Evolutionary conservation across 495 filamentous ascomycete species (phyloP), one percentile per base, ranked within the genome.

Genomic region (Letharia lupina): DNA sequence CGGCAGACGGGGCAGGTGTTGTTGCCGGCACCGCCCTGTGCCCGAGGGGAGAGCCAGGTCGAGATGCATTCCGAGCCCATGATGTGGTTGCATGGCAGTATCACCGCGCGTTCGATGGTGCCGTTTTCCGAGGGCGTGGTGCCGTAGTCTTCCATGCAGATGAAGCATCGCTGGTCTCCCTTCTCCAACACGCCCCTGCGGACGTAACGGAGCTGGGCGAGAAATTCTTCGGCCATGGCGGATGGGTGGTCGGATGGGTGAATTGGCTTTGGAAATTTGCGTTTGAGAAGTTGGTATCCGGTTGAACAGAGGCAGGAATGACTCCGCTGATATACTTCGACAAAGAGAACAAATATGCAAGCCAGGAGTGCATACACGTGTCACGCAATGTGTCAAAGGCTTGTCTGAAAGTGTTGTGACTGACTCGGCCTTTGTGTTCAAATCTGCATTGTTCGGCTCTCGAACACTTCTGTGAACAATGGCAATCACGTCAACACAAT

Each of bases 61-160:
- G 33, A 15, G 33, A 57, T 57, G 16, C 54, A 57, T 20, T 57
- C 54, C 13, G 54, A 57, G 16, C 54, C 54, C 31, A 57, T 3
- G 54, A 37, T n/a, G 54, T 57, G 54, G 15, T 6, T 15, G 54
- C 54, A 57, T 3, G 54, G 54, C 15, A 57, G 7, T 37, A 6
- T 18, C 23, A 57, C 33, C 0, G 54, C 31, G 54, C 33, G 15
- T 23, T 57, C 54, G 33, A 57, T n/a, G 31, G n/a, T 57, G 16
- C 54, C 54, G 5, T 8, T 18, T 9, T 13, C 31, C 0, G 18
- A 57, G 0, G 31, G 54, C 3, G 16, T 5, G 54, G 54, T 57
- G 54, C 33, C 54, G 33, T 57, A 57, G 33, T 35, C 33, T 57
- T 57, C 54, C 15, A 57, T 37, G 54, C 54, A 57, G 31, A 57